These are phyloP conservation scores for Pseudonectria foliicola DNA, from an alignment of 2,329 filamentous ascomycete species.

Conservation along the genomic window DNA sequence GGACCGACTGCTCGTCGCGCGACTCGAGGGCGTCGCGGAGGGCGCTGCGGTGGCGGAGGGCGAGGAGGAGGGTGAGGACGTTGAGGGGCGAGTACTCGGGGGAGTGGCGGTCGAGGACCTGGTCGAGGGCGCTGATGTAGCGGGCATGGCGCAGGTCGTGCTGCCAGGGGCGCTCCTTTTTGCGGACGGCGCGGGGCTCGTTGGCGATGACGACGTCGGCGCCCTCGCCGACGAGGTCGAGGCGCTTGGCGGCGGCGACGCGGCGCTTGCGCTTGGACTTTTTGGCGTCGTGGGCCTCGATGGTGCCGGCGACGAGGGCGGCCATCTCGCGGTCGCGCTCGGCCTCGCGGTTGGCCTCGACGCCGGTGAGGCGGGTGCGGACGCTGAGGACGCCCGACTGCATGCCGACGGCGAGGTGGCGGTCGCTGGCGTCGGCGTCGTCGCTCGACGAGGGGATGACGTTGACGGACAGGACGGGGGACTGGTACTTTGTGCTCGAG, in stretches of 20 bases:
- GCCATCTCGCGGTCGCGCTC: conserved; percentile 81
- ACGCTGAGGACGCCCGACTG: conserved; percentile 87
- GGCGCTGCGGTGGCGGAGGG: conserved; percentile 80
- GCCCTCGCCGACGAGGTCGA: conserved; percentile 77
- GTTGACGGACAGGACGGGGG: conserved; percentile 77
- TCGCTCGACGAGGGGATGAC: conserved; percentile 48
- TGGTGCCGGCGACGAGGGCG: conserved; percentile 67
- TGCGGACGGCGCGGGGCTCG: conserved; percentile 41
- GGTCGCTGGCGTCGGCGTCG: conserved; percentile 58
- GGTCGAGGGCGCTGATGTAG: conserved; percentile 72
- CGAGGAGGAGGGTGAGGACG: conserved; percentile 71
- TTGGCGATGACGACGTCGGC: conserved; percentile 85
- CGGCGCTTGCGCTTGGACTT: conserved; percentile 61
- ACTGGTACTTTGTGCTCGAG: conserved; percentile 87
- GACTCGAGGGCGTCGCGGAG: conserved; percentile 72
- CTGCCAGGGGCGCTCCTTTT: conserved; percentile 72
- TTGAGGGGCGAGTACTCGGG: conserved; percentile 52
- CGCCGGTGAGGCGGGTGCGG: conserved; percentile 77
- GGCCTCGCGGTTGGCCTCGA: conserved; percentile 68
- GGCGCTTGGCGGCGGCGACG: conserved; percentile 39
- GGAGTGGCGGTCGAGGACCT: conserved; percentile 53
- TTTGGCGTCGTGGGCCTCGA: conserved; percentile 70
- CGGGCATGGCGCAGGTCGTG: conserved; percentile 68
- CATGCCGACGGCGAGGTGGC: conserved; percentile 92
- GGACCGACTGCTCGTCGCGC: conserved; percentile 72